Percentiles rank a stretch among this genome's conserved stretches.
Conservation (phyloP, 208 protist genomes). For the Trypanosoma platydactyli region DNA sequence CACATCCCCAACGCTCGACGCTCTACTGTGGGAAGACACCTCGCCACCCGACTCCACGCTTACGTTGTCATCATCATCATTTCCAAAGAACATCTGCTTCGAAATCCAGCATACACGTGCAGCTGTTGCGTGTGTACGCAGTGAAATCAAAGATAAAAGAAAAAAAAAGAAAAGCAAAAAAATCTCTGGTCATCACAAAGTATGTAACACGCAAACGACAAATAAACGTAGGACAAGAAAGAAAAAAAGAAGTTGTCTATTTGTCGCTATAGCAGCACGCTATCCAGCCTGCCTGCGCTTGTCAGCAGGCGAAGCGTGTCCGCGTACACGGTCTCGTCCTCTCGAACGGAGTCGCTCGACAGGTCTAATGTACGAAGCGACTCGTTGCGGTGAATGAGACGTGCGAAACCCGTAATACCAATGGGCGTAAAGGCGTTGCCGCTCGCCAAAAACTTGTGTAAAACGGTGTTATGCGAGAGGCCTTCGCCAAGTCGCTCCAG, state of each 20-base stretch:
- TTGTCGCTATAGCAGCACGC: slow-evolving; percentile 11
- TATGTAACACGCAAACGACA: no score
- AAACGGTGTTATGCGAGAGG: slow-evolving; percentile 12
- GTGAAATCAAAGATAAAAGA: not conserved
- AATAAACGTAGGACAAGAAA: slow-evolving; percentile 5
- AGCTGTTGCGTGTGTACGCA: no score
- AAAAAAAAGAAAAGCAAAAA: not conserved
- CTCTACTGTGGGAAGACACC: slow-evolving; percentile 38
- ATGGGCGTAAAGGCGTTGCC: slow-evolving; percentile 23
- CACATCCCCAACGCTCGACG: slow-evolving; percentile 32
- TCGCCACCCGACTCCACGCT: slow-evolving; percentile 26
- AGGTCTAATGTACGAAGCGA: slow-evolving; percentile 28
- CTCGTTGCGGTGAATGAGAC: slow-evolving; percentile 18
- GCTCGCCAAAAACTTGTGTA: slow-evolving; percentile 18
- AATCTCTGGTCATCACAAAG: no score
- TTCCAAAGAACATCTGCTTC: slow-evolving; percentile 6
- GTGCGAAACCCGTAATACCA: slow-evolving; percentile 21
- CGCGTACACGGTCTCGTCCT: slow-evolving; percentile 10
- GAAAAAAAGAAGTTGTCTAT: not conserved
- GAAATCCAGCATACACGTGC: not conserved
- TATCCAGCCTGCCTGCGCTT: slow-evolving; percentile 8
- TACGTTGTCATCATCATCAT: slow-evolving; percentile 27
- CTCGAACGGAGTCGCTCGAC: slow-evolving; percentile 17
- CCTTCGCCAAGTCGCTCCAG: slow-evolving; percentile 26
- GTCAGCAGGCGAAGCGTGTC: slow-evolving; percentile 13